These are phyloP conservation scores for Boletus patriciae DNA, from an alignment of 768 basidiomycete genomes.

Conservation along the genomic window DNA sequence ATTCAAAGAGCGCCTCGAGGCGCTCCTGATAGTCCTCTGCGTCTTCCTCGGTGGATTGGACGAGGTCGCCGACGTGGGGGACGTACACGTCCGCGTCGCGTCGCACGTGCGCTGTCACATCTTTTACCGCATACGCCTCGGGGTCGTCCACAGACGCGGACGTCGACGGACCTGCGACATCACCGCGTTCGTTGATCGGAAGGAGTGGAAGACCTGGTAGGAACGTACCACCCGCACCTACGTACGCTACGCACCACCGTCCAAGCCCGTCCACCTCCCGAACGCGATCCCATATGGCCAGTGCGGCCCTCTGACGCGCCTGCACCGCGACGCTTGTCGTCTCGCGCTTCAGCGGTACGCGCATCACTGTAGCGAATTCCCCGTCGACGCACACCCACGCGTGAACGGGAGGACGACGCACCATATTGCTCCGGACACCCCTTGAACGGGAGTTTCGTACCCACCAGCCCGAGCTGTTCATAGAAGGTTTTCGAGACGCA, in stretches of 20 bases:
- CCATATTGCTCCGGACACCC: constrained; percentile 48
- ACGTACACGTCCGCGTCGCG: constrained; percentile 39
- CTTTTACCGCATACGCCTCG: neutral
- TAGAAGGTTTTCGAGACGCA: constrained; percentile 58
- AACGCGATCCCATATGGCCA: constrained; percentile 51
- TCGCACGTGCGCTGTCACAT: constrained; percentile 26
- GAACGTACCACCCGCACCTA: constrained; percentile 25
- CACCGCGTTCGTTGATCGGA: neutral
- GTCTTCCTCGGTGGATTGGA: constrained; percentile 32
- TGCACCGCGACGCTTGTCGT: constrained; percentile 38
- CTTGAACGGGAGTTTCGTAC: constrained; percentile 55
- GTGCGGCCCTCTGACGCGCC: constrained; percentile 39
- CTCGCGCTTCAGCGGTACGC: constrained; percentile 43
- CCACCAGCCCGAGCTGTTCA: constrained; percentile 59
- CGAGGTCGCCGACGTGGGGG: constrained; percentile 36
- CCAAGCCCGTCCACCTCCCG: constrained; percentile 34
- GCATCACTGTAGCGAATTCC: constrained; percentile 41
- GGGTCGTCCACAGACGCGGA: neutral
- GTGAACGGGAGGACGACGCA: constrained; percentile 28
- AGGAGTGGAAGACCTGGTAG: neutral
- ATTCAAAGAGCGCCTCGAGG: constrained; percentile 57
- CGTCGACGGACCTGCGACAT: neutral
- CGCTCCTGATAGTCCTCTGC: constrained; percentile 52
- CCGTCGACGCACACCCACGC: neutral
- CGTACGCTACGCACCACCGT: constrained; percentile 49